Evolutionary conservation across 2,329 filamentous ascomycete genomes (phyloP), one percentile per base, ranked within the genome.

Genomic region (Colletotrichum noveboracense): DNA sequence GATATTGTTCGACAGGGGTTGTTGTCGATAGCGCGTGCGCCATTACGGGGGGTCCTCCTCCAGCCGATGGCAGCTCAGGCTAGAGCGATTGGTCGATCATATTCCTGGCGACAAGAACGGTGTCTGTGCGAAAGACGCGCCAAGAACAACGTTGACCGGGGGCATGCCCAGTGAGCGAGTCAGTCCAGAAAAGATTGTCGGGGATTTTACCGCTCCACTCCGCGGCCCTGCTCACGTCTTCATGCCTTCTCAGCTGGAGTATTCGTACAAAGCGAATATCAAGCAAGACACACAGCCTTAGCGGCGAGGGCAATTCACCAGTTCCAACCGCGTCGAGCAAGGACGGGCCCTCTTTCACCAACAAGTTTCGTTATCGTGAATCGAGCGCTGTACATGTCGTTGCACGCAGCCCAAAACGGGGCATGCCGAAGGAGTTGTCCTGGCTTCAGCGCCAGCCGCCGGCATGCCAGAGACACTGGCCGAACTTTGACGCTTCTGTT

Each of bases 11-110:
- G 21, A 24, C 73, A 72, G 69, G 73, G 74, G 48, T 74, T 12
- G 48, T 52, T 16, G 70, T 74, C 65, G 74, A 76, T 73, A 76
- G 74, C 34, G 74, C 21, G 30, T 61, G 65, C 62, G 73, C 73
- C 69, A 67, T 67, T 62, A 32, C 65, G 64, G 65, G 74, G 70
- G 38, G 7, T 43, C 36, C 36, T 43, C 36, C 5, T 60, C 65
- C 32, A 36, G 58, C 34, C 24, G 62, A 76, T 74, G 74, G 52
- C 48, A 74, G 64, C 65, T 60, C 48, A 56, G 70, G 34, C 61
- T 34, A 16, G 65, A 38, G 74, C 71, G 58, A 76, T 76, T 76
- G 74, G 74, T 48, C 70, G 55, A 74, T 66, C 34, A 70, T 36
- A 60, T 55, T 70, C 26, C 61, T 66, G 60, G 34, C 65, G 32